Base-by-base conservation (phyloP, 2,329 filamentous ascomycete species). In the Aaosphaeria arxii region DNA sequence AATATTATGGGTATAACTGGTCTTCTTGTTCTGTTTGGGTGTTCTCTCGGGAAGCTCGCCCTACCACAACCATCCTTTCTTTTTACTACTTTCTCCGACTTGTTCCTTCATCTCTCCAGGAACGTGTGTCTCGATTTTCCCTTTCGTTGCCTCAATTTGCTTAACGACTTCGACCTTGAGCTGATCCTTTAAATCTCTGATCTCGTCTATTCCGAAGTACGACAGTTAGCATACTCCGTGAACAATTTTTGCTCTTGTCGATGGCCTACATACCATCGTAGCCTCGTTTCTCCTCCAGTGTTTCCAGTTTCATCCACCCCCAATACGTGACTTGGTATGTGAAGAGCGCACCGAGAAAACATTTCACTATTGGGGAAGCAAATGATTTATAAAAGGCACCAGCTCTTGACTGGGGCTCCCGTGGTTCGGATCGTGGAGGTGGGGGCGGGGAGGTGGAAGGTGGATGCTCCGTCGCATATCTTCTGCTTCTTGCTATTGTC, bases 301-400 rank as follows among this genome's bases (percentile, higher is more conserved):
- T 80, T 69, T 91, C 88, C 44, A 92, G 76, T 70, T 86, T 88
- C 35, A 82, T 66, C 89, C 89, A 94, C 11, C 73, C 74, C 74
- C 82, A 89, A 71, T 91, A 92, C 11, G 80, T 71, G n/a, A 88
- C 60, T 71, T 94, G 89, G 68, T 92, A 94, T 2, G 85, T 87
- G 63, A 89, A 84, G 47, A 91, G 80, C 46, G 89, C 87, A 63
- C 87, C 79, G 35, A 92, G 77, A 55, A 89, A 81, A 46, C 84
- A 84, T 72, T 91, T 92, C 45, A 82, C 79, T 41, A 92, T 76
- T 3, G 89, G 88, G 1, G 86, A 79, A 36, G 84, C 83, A 63
- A 90, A 91, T 11, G 82, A 83, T 63, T 83, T 85, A 76, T 90
- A 92, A 73, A 91, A 91, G 42, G 78, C 74, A 43, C 81, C 71